These are phyloP conservation scores for Sordariomycetes sp. DNA, from an alignment of 2,329 filamentous ascomycete species.

Conservation along the genomic window DNA sequence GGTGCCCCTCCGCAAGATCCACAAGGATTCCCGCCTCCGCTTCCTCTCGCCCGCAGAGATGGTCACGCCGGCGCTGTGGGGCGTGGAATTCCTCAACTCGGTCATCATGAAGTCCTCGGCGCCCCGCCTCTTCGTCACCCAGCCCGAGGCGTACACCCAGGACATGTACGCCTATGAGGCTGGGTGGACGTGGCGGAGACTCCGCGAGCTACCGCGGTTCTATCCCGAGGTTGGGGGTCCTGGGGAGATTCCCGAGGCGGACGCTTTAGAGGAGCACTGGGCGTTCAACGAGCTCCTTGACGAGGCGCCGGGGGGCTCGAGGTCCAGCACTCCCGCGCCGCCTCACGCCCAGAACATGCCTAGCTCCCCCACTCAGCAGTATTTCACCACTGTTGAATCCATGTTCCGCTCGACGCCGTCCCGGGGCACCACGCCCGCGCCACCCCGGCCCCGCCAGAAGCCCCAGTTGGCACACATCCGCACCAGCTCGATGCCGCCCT, in stretches of 20 bases:
- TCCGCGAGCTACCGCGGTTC: slow-evolving; percentile 51
- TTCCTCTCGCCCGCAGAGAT: slow-evolving; percentile 64
- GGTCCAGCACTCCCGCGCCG: not conserved
- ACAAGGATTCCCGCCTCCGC: slow-evolving; percentile 61
- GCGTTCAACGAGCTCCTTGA: slow-evolving; percentile 55
- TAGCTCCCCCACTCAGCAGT: slow-evolving; percentile 29
- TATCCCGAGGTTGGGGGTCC: slow-evolving; percentile 29
- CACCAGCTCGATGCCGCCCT: slow-evolving; percentile 40
- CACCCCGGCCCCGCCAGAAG: slow-evolving; percentile 26
- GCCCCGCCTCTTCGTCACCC: slow-evolving; percentile 65
- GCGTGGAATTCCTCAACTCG: slow-evolving; percentile 57
- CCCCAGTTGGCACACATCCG: slow-evolving; percentile 38
- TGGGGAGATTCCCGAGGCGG: slow-evolving; percentile 43
- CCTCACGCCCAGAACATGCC: not conserved
- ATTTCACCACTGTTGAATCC: slow-evolving; percentile 21
- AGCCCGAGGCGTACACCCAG: slow-evolving; percentile 65
- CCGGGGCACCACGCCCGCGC: slow-evolving; percentile 27
- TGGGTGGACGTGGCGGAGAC: slow-evolving; percentile 61
- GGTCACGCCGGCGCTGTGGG: slow-evolving; percentile 62
- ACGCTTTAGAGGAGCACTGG: slow-evolving; percentile 58
- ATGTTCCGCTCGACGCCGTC: slow-evolving; percentile 23
- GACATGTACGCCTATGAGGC: slow-evolving; percentile 39
- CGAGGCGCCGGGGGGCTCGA: slow-evolving; percentile 20
- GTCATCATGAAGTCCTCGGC: slow-evolving; percentile 63
- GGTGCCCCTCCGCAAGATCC: slow-evolving; percentile 67